These are phyloP conservation scores for Aspergillus novoparasiticus DNA, from an alignment of 2,329 filamentous ascomycete species.

Conservation along the genomic window DNA sequence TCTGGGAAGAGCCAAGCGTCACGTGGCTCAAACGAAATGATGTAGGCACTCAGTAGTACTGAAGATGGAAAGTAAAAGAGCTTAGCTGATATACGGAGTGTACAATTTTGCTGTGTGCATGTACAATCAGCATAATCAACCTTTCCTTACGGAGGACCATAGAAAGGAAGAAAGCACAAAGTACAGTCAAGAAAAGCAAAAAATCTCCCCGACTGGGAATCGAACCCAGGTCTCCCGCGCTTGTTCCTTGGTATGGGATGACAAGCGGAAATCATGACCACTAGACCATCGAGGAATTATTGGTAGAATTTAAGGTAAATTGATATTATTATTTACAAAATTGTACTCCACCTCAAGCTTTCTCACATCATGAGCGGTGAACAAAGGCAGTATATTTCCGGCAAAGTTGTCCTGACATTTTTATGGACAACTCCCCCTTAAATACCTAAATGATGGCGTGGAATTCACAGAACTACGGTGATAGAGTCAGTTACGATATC, in stretches of 20 bases:
- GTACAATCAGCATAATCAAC: too few relatives aligned
- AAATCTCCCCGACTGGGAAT: constrained; percentile 16
- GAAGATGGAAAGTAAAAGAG: too few relatives aligned
- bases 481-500: background rate
- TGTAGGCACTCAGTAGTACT: too few relatives aligned
- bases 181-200: background rate
- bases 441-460: background rate
- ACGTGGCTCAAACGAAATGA: too few relatives aligned
- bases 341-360: background rate
- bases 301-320: background rate
- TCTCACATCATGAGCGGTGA: background rate
- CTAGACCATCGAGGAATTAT: constrained; percentile 24
- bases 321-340: background rate
- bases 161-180: background rate
- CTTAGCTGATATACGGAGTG: too few relatives aligned
- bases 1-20: too few relatives aligned
- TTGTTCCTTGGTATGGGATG: constrained; percentile 9
- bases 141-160: background rate
- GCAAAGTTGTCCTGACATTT: background rate
- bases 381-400: background rate
- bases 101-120: too few relatives aligned
- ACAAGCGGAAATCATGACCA: constrained; percentile 21
- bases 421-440: background rate
- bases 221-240: constrained; percentile 19
- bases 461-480: background rate